A percentile compares a stretch with the other conserved stretches of the same genome.
Evolutionary conservation across 2,329 filamentous ascomycete species (phyloP).

Genomic region (Colletotrichum theobromicola): DNA sequence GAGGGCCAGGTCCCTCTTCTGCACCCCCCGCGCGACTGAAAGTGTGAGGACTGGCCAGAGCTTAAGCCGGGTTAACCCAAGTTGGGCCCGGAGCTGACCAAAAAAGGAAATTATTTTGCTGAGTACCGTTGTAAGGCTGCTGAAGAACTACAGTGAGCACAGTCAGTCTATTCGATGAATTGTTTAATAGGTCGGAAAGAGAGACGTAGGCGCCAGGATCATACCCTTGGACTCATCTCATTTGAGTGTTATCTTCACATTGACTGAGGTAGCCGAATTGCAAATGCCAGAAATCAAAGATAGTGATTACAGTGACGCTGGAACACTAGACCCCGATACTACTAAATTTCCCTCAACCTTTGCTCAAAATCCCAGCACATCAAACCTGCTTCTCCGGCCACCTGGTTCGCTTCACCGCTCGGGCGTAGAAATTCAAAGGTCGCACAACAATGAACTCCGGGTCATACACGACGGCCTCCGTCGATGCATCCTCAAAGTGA

Average conservation of each 20-base stretch:
- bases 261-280: neutral
- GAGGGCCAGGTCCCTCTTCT: neutral
- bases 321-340: rapidly evolving
- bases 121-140: neutral
- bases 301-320: neutral
- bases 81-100: neutral
- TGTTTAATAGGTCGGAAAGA: neutral
- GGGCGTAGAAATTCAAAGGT: slow-evolving; percentile 26
- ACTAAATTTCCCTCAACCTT: neutral
- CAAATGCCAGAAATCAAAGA: rapidly evolving
- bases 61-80: neutral
- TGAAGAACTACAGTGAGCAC: rapidly evolving
- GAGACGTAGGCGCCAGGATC: no score
- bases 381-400: neutral
- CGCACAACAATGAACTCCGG: slow-evolving; percentile 24
- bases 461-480: slow-evolving; percentile 22
- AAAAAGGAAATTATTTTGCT: neutral
- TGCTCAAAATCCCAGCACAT: neutral
- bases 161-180: neutral
- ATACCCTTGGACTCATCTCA: no score
- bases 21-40: neutral
- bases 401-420: neutral
- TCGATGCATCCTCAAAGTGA: slow-evolving; percentile 22
- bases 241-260: neutral
- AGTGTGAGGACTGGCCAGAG: neutral